Conservation (phyloP, 805 yeast species). For the Schizosaccharomyces japonicus region DNA sequence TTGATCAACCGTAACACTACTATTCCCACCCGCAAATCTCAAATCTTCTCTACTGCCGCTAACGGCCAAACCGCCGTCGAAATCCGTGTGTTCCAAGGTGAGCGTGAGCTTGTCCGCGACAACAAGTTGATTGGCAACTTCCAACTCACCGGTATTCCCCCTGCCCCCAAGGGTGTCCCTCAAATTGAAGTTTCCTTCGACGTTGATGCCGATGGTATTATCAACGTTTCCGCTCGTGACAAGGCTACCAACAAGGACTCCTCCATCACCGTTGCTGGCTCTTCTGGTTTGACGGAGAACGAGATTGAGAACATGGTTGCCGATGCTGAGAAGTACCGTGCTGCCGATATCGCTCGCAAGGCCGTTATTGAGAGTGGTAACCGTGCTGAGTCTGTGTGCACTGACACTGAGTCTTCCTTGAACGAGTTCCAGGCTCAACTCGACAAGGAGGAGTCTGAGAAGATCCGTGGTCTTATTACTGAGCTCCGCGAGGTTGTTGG, state of each 20-base stretch:
- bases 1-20: slow-evolving; percentile 83
- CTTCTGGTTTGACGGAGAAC: slow-evolving; percentile 71
- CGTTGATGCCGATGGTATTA: slow-evolving; percentile 91
- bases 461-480: slow-evolving; percentile 29
- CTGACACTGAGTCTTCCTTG: slow-evolving; percentile 74
- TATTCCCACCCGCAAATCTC: slow-evolving; percentile 89
- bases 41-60: slow-evolving; percentile 87
- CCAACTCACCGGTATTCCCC: slow-evolving; percentile 83
- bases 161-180: slow-evolving; percentile 86
- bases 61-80: slow-evolving; percentile 92
- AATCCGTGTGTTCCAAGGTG: slow-evolving; percentile 97
- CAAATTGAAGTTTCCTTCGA: slow-evolving; percentile 88
- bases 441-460: slow-evolving; percentile 32
- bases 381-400: slow-evolving; percentile 60
- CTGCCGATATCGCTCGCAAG: slow-evolving; percentile 67
- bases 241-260: slow-evolving; percentile 85
- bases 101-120: slow-evolving; percentile 93
- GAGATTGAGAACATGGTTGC: slow-evolving; percentile 80
- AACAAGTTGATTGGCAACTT: slow-evolving; percentile 94
- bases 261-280: slow-evolving; percentile 87
- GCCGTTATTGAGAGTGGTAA: slow-evolving; percentile 66
- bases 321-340: slow-evolving; percentile 75
- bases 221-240: slow-evolving; percentile 84
- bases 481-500: slow-evolving; percentile 54
- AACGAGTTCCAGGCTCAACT: slow-evolving; percentile 49